Evolutionary conservation across 768 basidiomycete genomes (phyloP).

Genomic region (Hydnomerulius pinastri): DNA sequence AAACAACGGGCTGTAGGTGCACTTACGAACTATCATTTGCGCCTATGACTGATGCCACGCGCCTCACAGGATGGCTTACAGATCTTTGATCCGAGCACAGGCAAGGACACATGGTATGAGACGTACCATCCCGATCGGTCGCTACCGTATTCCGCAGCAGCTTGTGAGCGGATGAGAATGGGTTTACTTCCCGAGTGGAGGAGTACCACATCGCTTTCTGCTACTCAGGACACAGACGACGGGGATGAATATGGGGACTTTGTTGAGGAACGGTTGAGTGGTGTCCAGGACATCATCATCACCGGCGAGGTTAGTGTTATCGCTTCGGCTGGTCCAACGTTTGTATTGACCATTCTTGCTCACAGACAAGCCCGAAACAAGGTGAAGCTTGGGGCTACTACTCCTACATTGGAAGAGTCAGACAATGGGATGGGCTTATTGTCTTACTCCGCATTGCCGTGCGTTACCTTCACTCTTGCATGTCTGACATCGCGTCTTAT

Average conservation of each 20-base stretch:
- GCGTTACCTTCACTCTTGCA: conserved; percentile 18
- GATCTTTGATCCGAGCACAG: conserved; percentile 42
- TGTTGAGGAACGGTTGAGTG: conserved; percentile 39
- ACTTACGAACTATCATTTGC: neutral
- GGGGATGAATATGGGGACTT: conserved; percentile 41
- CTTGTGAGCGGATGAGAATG: conserved; percentile 29
- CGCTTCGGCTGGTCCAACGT: neutral
- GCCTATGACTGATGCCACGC: conserved; percentile 11
- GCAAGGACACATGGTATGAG: conserved; percentile 44
- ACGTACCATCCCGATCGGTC: conserved; percentile 42
- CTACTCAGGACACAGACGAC: conserved; percentile 28
- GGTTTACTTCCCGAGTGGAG: conserved; percentile 23
- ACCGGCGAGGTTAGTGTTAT: conserved; percentile 46
- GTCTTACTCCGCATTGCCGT: conserved; percentile 49
- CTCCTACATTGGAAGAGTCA: conserved; percentile 47
- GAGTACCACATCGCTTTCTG: conserved; percentile 19
- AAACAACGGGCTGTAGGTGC: conserved; percentile 35
- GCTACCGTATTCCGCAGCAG: conserved; percentile 38
- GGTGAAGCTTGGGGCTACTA: conserved; percentile 53
- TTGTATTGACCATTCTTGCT: conserved; percentile 1
- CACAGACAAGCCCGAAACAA: conserved; percentile 43
- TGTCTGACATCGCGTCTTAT: neutral
- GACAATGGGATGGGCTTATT: conserved; percentile 53
- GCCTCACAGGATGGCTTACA: conserved; percentile 41
- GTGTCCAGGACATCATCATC: conserved; percentile 52